These are phyloP conservation scores for Candida sanyaensis DNA, from an alignment of 1,139 yeast genomes.

Conservation along the genomic window DNA sequence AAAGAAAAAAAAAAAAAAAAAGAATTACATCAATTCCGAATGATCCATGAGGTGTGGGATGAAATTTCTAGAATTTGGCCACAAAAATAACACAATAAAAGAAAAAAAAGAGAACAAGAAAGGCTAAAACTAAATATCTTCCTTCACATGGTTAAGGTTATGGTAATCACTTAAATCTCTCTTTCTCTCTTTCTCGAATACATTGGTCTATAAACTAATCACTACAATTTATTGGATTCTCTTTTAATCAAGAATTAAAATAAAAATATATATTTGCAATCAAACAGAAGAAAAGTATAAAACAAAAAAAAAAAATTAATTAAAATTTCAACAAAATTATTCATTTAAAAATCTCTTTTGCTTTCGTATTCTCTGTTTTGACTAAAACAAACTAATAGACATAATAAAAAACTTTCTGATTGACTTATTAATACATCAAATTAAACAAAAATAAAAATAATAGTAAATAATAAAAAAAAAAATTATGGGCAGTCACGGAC, in stretches of 20 bases:
- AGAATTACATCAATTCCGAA: neutral
- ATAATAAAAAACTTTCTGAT: conserved; percentile 1
- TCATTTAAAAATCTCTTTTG: neutral
- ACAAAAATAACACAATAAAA: neutral
- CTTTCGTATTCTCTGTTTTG: neutral
- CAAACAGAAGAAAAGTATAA: neutral
- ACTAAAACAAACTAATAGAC: conserved; percentile 1
- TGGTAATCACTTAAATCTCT: too few species aligned
- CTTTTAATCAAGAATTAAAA: neutral
- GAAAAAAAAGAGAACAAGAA: neutral
- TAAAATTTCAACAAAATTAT: neutral
- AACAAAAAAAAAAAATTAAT: neutral
- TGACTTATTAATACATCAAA: conserved; percentile 3
- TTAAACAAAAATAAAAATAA: neutral
- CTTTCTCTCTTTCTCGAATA: too few species aligned
- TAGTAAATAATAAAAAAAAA: neutral
- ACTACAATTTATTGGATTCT: too few species aligned
- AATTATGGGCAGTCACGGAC: neutral
- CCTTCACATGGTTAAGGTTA: too few species aligned
- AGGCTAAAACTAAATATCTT: neutral
- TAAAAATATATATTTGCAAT: too few species aligned
- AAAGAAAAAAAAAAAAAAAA: too few species aligned
- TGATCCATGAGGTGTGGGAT: neutral
- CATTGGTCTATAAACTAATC: too few species aligned
- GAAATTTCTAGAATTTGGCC: neutral